Conservation (phyloP, 441 rosid genomes). For the Erodium moschatum region DNA sequence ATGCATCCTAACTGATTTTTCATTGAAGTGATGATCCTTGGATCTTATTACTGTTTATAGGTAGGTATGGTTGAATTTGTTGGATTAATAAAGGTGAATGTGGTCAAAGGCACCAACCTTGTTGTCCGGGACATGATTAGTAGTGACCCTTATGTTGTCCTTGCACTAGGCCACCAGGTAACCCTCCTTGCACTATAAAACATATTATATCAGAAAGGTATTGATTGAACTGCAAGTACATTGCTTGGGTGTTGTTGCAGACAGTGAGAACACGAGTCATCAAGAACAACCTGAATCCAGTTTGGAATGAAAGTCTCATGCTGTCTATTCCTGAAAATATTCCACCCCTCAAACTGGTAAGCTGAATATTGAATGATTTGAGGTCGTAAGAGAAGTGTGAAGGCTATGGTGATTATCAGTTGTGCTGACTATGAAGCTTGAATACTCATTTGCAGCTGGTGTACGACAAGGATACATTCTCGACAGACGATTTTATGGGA, state of each 20-base stretch:
- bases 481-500: constrained; percentile 92
- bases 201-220: background rate
- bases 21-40: constrained; percentile 15
- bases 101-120: constrained; percentile 87
- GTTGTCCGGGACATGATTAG: constrained; percentile 78
- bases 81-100: constrained; percentile 86
- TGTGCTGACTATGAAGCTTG: background rate
- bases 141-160: constrained; percentile 89
- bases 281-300: constrained; percentile 90
- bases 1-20: background rate
- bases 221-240: background rate
- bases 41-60: constrained; percentile 38
- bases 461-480: constrained; percentile 80
- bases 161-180: constrained; percentile 79
- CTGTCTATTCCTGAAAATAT: constrained; percentile 78
- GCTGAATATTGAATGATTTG: background rate
- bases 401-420: background rate
- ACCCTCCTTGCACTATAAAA: constrained; percentile 24
- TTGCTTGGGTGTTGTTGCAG: constrained; percentile 33
- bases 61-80: constrained; percentile 95
- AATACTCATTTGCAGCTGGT: constrained; percentile 47
- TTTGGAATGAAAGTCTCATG: constrained; percentile 95
- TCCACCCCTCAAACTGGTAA: constrained; percentile 88
- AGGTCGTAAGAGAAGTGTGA: no score
- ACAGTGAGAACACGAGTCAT: constrained; percentile 83